Conservation (phyloP, 1,139 yeast species). For the Scheffersomyces illinoinensis region DNA sequence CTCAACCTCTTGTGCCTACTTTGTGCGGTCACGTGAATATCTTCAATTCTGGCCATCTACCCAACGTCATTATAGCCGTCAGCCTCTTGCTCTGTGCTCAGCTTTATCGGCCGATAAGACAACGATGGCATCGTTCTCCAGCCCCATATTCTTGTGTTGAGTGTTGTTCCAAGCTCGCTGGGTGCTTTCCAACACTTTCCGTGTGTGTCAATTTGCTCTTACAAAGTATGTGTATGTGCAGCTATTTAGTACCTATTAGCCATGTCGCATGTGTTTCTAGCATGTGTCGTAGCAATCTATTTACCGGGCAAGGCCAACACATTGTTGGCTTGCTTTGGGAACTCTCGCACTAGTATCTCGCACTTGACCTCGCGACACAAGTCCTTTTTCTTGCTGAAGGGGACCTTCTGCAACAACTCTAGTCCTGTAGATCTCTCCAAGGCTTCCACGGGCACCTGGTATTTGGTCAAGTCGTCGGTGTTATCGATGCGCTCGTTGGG, state of each 20-base stretch:
- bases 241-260: neutral
- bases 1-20: neutral
- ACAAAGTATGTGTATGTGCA: neutral
- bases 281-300: constrained; percentile 3
- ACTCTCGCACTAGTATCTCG: constrained; percentile 81
- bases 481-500: constrained; percentile 83
- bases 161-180: neutral
- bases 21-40: neutral
- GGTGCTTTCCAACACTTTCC: neutral
- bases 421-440: constrained; percentile 85
- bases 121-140: neutral
- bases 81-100: neutral
- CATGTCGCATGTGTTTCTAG: neutral
- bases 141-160: neutral
- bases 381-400: constrained; percentile 57
- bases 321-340: constrained; percentile 49
- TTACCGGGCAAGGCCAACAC: constrained; percentile 25
- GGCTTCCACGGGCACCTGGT: constrained; percentile 88
- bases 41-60: neutral
- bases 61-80: neutral
- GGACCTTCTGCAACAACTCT: constrained; percentile 72
- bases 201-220: neutral
- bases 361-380: constrained; percentile 83
- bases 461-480: constrained; percentile 64
- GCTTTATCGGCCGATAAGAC: neutral